Percentiles rank a stretch among this genome's conserved stretches.
Conservation (phyloP, 495 filamentous ascomycete genomes). For the Antarctomyces pellizariae region DNA sequence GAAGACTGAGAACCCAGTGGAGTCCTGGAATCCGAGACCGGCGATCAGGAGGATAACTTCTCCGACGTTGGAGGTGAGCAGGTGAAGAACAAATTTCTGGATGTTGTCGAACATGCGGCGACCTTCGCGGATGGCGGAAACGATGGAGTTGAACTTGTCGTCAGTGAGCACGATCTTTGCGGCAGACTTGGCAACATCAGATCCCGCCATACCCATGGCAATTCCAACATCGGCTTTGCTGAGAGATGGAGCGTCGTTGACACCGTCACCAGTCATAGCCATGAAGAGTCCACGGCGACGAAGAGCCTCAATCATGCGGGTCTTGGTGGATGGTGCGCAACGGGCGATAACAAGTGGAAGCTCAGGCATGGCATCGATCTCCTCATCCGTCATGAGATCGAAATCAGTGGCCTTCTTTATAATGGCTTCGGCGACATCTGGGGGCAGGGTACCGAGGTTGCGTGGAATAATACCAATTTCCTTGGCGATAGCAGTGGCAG, state of each 20-base stretch:
- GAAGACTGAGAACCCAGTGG: slow-evolving; percentile 34
- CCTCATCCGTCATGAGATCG: slow-evolving; percentile 30
- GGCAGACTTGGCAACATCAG: slow-evolving; percentile 71
- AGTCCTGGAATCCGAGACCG: slow-evolving; percentile 44
- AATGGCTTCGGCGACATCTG: slow-evolving; percentile 26
- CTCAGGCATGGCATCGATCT: slow-evolving; percentile 32
- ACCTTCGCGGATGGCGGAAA: slow-evolving; percentile 41
- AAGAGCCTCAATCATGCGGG: slow-evolving; percentile 42
- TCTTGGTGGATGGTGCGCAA: slow-evolving; percentile 42
- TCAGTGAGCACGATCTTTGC: slow-evolving; percentile 75
- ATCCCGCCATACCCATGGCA: slow-evolving; percentile 66
- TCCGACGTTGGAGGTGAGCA: slow-evolving; percentile 45
- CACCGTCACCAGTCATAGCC: slow-evolving; percentile 50
- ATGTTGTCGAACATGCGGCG: slow-evolving; percentile 53
- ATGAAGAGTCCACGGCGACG: slow-evolving; percentile 34
- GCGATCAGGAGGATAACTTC: slow-evolving; percentile 43
- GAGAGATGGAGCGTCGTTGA: slow-evolving; percentile 66
- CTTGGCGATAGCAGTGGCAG: slow-evolving; percentile 50
- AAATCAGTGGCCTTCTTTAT: slow-evolving; percentile 43
- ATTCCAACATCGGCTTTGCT: slow-evolving; percentile 65
- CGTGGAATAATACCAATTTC: slow-evolving; percentile 51
- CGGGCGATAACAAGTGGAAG: slow-evolving; percentile 42
- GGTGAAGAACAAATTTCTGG: slow-evolving; percentile 50
- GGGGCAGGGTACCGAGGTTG: slow-evolving; percentile 27
- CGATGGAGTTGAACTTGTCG: slow-evolving; percentile 50